Evolutionary conservation across 371 early-diverging fungal species (phyloP).

Genomic region (Batkoa obscura): DNA sequence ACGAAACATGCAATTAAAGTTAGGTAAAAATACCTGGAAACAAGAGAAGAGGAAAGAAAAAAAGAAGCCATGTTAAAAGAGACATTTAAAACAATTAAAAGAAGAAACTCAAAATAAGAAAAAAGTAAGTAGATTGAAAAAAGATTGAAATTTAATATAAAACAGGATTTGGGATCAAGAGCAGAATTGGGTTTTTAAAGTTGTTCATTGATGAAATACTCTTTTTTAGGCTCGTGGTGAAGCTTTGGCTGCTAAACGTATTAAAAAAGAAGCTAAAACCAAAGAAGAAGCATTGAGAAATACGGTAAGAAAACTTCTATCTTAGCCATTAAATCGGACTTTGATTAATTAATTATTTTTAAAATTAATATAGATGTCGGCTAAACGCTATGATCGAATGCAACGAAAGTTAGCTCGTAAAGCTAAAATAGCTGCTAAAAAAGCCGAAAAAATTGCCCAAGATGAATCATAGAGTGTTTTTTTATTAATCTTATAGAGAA

Average conservation of each 20-base stretch:
- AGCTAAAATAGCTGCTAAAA: neutral
- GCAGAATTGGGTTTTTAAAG: too few species aligned
- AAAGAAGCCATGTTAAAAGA: slow-evolving; percentile 20
- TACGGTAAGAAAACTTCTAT: neutral
- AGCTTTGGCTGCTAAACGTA: neutral
- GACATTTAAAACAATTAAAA: slow-evolving; percentile 27
- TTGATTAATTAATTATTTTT: neutral
- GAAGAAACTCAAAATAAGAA: slow-evolving; percentile 31
- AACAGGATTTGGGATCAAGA: neutral
- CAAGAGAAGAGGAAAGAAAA: slow-evolving; percentile 20
- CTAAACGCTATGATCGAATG: neutral
- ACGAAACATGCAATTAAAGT: neutral
- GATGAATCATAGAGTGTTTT: too few species aligned
- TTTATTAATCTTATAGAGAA: too few species aligned
- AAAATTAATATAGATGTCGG: neutral
- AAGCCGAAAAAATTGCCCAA: neutral
- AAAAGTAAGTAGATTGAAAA: slow-evolving; percentile 15
- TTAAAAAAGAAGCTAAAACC: neutral
- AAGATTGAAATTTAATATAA: neutral
- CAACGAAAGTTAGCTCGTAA: neutral
- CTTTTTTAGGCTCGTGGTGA: neutral
- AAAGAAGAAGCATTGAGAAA: neutral
- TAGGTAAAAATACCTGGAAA: slow-evolving; percentile 18
- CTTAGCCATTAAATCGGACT: too few species aligned
- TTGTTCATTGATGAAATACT: neutral